phyloP scores from a whole-genome alignment of 306 rosid genomes.

The Vigna reflexopilosa region DNA sequence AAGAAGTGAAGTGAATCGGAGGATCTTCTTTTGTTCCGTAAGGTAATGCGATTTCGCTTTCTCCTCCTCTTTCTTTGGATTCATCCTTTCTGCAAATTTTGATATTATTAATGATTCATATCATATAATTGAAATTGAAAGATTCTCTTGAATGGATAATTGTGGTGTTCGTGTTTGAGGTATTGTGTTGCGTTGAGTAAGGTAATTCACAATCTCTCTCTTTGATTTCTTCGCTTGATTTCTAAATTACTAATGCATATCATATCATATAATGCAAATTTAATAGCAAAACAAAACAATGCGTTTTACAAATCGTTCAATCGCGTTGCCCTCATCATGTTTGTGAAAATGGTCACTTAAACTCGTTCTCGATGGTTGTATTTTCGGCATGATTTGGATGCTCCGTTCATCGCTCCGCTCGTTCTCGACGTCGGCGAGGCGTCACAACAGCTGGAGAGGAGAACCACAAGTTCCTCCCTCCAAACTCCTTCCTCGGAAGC shows the following conservation, averaged over 20 bases:
- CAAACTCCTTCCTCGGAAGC: conserved; percentile 63
- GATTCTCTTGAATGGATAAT: background rate
- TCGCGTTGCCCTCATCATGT: background rate
- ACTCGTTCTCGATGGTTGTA: too few relatives aligned
- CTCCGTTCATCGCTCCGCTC: conserved; percentile 43
- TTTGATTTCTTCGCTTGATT: too few relatives aligned
- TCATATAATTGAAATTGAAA: background rate
- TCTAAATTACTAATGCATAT: too few relatives aligned
- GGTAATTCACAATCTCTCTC: background rate
- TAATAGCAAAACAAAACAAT: too few relatives aligned
- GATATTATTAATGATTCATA: background rate
- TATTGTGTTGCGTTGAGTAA: too few relatives aligned
- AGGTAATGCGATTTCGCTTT: background rate
- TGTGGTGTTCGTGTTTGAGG: background rate
- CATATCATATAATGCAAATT: too few relatives aligned
- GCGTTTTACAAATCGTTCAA: background rate
- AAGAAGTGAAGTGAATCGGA: background rate
- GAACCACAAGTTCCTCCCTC: conserved; percentile 61
- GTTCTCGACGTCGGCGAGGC: conserved; percentile 51
- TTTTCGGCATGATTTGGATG: background rate
- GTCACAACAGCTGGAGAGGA: conserved; percentile 51
- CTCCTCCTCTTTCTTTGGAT: background rate
- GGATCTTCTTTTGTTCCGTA: background rate
- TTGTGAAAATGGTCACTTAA: background rate
- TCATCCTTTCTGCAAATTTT: background rate